A percentile compares a stretch with the other conserved stretches of the same genome.
Evolutionary conservation across 2,329 filamentous ascomycete genomes (phyloP).

Genomic region (Nigrospora osmanthi): DNA sequence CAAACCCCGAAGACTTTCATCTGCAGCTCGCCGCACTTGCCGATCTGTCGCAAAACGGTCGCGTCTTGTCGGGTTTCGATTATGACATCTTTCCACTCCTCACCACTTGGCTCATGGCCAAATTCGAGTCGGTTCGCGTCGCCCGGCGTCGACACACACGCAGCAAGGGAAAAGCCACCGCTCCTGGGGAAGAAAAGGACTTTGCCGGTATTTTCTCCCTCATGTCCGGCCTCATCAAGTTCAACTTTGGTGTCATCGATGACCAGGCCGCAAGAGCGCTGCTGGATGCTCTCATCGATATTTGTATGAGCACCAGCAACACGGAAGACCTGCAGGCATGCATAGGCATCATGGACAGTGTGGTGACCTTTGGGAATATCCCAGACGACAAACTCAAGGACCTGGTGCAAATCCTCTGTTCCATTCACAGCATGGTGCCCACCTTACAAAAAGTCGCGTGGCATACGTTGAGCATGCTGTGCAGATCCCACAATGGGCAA

Average conservation of each 20-base stretch:
- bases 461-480: slow-evolving; percentile 63
- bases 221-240: slow-evolving; percentile 63
- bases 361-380: slow-evolving; percentile 66
- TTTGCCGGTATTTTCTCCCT: slow-evolving; percentile 58
- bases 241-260: slow-evolving; percentile 62
- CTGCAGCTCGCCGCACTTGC: slow-evolving; percentile 57
- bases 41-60: slow-evolving; percentile 53
- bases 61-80: slow-evolving; percentile 57
- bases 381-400: slow-evolving; percentile 53
- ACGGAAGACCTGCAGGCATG: slow-evolving; percentile 59
- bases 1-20: slow-evolving; percentile 55
- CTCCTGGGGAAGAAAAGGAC: slow-evolving; percentile 49
- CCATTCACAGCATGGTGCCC: slow-evolving; percentile 60
- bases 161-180: slow-evolving; percentile 31
- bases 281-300: slow-evolving; percentile 54
- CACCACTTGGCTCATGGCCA: slow-evolving; percentile 50
- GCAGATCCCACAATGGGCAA: slow-evolving; percentile 66
- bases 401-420: slow-evolving; percentile 64
- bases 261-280: slow-evolving; percentile 54
- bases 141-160: slow-evolving; percentile 42
- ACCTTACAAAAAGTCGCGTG: slow-evolving; percentile 57
- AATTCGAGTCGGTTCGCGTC: slow-evolving; percentile 43
- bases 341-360: slow-evolving; percentile 59
- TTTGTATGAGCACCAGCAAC: slow-evolving; percentile 60
- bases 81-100: slow-evolving; percentile 58